Percentiles rank a stretch among this genome's conserved stretches.
These are phyloP conservation scores for Zanthoxylum bungeanum DNA, from an alignment of 345 rosid species.

Conservation along the genomic window DNA sequence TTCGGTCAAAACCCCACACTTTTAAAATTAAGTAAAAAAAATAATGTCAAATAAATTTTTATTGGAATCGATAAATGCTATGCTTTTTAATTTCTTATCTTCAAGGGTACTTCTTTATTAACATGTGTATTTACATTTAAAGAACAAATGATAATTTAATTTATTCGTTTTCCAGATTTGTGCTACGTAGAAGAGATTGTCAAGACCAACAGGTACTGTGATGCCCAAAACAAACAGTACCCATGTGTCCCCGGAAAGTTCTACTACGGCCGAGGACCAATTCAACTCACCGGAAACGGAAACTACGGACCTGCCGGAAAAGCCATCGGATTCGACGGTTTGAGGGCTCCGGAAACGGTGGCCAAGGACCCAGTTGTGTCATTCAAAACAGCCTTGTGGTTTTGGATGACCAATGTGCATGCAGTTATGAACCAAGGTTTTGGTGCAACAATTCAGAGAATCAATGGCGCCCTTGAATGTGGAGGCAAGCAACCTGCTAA, in stretches of 20 bases:
- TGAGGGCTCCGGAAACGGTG: slow-evolving; percentile 41
- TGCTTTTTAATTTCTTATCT: too few species aligned
- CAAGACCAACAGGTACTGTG: slow-evolving; percentile 26
- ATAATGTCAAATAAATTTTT: too few species aligned
- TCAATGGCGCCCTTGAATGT: slow-evolving; percentile 50
- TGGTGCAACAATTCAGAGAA: slow-evolving; percentile 46
- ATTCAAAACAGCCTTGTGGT: slow-evolving; percentile 50
- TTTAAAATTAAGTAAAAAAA: too few species aligned
- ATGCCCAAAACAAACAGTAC: slow-evolving; percentile 13
- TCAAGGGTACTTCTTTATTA: too few species aligned
- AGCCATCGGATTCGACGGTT: slow-evolving; percentile 28
- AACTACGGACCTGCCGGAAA: slow-evolving; percentile 51
- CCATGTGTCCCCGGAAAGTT: slow-evolving; percentile 32
- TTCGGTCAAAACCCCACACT: too few species aligned
- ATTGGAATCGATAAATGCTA: too few species aligned
- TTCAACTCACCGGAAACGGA: slow-evolving; percentile 52
- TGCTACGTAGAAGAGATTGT: slow-evolving; percentile 28
- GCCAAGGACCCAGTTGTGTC: slow-evolving; percentile 33
- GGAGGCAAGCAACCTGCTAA: slow-evolving; percentile 20
- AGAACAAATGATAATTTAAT: too few species aligned
- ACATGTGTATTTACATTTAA: too few species aligned
- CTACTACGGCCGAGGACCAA: slow-evolving; percentile 57
- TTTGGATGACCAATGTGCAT: slow-evolving; percentile 49
- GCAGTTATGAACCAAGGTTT: slow-evolving; percentile 43
- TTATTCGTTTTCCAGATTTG: slow-evolving; percentile 15